phyloP scores from a whole-genome alignment of 345 rosid genomes.

The Boechera retrofracta region DNA sequence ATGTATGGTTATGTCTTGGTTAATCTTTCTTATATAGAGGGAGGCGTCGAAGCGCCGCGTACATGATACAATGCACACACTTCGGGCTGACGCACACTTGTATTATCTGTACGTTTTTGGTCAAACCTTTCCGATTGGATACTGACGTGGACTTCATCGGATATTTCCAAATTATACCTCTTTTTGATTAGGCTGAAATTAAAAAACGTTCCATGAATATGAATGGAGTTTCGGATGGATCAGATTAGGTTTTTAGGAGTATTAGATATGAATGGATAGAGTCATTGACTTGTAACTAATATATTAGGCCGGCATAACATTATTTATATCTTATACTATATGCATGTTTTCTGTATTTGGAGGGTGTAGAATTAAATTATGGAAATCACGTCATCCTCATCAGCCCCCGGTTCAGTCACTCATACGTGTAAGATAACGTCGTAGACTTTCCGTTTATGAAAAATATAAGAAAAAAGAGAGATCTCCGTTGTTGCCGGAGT shows the following conservation, averaged over 20 bases:
- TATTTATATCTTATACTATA: background rate
- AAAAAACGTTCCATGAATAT: conserved; percentile 2
- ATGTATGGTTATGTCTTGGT: background rate
- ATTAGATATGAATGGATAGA: conserved; percentile 43
- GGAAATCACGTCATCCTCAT: conserved; percentile 25
- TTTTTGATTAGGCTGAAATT: background rate
- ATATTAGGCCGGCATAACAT: conserved; percentile 11
- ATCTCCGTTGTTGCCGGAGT: background rate
- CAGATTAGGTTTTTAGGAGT: conserved; percentile 7
- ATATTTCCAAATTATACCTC: conserved; percentile 26
- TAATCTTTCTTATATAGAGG: conserved; percentile 34
- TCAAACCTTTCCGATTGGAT: conserved; percentile 35
- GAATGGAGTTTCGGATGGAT: background rate
- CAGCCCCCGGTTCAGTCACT: conserved; percentile 17
- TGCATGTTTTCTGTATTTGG: conserved; percentile 25
- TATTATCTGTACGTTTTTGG: conserved; percentile 30
- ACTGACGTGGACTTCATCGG: conserved; percentile 28
- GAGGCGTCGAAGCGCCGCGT: conserved; percentile 41
- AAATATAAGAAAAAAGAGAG: background rate
- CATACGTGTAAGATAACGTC: conserved; percentile 45
- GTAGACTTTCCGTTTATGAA: conserved; percentile 21
- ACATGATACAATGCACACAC: background rate
- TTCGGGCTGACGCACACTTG: background rate
- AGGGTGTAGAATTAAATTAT: conserved; percentile 19
- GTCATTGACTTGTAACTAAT: conserved; percentile 36